These are phyloP conservation scores for Aspergillus awamori DNA, from an alignment of 2,329 filamentous ascomycete genomes.

Conservation along the genomic window DNA sequence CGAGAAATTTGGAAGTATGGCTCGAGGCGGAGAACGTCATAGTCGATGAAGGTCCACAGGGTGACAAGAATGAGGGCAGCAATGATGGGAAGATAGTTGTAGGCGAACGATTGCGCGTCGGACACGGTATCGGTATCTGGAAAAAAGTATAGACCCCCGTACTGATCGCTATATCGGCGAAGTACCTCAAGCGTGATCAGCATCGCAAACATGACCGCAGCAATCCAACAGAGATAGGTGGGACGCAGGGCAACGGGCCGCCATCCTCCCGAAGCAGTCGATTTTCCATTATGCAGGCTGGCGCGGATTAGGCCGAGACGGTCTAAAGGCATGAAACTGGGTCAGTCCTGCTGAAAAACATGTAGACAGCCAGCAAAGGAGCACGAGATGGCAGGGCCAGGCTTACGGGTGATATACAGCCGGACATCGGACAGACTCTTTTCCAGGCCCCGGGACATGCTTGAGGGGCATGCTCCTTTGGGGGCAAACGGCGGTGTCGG, in stretches of 20 bases:
- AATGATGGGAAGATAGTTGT: conserved; percentile 48
- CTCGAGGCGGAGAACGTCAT: conserved; percentile 54
- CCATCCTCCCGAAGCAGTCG: conserved; percentile 26
- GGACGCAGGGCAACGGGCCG: conserved; percentile 38
- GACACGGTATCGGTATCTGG: conserved; percentile 33
- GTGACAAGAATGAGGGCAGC: conserved; percentile 50
- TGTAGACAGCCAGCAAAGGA: not conserved
- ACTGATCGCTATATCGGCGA: conserved; percentile 33
- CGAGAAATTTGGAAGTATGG: conserved; percentile 50
- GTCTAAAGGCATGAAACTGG: conserved; percentile 6
- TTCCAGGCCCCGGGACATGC: conserved; percentile 20
- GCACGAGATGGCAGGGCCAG: not conserved
- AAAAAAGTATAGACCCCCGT: conserved; percentile 35
- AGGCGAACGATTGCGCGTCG: conserved; percentile 33
- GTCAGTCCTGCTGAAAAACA: not conserved
- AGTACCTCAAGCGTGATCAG: conserved; percentile 32
- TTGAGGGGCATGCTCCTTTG: conserved; percentile 21
- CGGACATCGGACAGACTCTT: conserved; percentile 20
- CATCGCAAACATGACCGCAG: conserved; percentile 28
- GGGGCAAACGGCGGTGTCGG: conserved; percentile 10
- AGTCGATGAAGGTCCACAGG: conserved; percentile 54
- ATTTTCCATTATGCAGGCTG: conserved; percentile 13
- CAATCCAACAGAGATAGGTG: conserved; percentile 29
- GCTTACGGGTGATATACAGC: conserved; percentile 18
- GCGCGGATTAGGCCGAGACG: conserved; percentile 13